These are phyloP conservation scores for Balansia obtecta DNA, from an alignment of 2,329 filamentous ascomycete species.

Conservation along the genomic window DNA sequence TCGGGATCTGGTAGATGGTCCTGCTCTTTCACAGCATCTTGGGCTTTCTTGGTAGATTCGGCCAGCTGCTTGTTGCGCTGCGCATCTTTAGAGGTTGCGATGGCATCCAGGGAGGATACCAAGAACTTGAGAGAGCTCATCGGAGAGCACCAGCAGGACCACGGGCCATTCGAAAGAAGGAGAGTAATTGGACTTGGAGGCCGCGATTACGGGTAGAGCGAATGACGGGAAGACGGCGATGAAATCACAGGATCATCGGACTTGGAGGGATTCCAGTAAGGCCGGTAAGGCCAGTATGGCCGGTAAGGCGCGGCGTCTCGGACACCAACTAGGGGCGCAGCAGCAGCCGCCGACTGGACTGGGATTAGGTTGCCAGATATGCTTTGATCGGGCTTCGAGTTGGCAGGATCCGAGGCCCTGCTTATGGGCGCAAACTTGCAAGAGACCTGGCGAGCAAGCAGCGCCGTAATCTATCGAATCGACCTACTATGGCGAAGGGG, in stretches of 20 bases:
- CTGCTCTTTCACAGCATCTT: conserved; percentile 75
- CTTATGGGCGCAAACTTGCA: not conserved
- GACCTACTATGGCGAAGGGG: not conserved
- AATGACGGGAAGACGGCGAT: not conserved
- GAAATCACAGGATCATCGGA: not conserved
- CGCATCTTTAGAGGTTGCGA: conserved; percentile 84
- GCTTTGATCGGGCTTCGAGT: not conserved
- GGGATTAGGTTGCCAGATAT: not conserved
- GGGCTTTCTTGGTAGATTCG: conserved; percentile 69
- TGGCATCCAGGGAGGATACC: conserved; percentile 82
- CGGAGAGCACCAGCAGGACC: conserved; percentile 36
- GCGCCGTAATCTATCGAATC: not conserved
- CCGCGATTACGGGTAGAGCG: not conserved
- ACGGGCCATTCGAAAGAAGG: conserved; percentile 31
- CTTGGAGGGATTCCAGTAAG: not conserved
- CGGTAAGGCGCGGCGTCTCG: not conserved
- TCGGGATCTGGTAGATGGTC: conserved; percentile 82
- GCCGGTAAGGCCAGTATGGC: too few relatives aligned
- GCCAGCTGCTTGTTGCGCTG: conserved; percentile 73
- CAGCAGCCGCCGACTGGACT: not conserved
- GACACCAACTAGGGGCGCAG: not conserved
- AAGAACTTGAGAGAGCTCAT: conserved; percentile 96
- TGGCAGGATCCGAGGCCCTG: not conserved
- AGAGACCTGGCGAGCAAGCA: not conserved
- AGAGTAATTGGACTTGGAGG: not conserved